Conservation (phyloP, 805 yeast species). For the Pichia insulana region DNA sequence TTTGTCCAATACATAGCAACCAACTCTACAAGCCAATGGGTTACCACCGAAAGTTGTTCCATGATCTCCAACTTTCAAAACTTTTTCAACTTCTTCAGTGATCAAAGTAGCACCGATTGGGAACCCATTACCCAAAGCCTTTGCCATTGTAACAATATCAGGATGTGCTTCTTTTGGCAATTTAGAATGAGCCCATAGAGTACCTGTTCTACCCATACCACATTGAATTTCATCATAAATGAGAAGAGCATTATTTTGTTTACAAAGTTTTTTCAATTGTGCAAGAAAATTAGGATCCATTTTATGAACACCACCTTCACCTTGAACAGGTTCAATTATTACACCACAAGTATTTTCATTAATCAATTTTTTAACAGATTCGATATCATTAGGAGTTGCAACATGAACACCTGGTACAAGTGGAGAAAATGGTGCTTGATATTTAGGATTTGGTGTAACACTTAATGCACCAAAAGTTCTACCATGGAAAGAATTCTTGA, state of each 20-base stretch:
- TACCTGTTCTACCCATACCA: conserved; percentile 90
- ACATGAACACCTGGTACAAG: conserved; percentile 80
- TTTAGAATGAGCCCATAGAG: conserved; percentile 83
- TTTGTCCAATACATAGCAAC: conserved; percentile 62
- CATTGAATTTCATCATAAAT: conserved; percentile 96
- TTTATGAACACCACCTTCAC: conserved; percentile 90
- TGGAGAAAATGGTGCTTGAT: conserved; percentile 86
- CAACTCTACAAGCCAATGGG: conserved; percentile 82
- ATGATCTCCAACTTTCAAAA: conserved; percentile 83
- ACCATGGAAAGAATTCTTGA: conserved; percentile 88
- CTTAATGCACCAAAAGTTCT: conserved; percentile 89
- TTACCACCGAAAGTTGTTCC: conserved; percentile 98
- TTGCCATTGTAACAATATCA: conserved; percentile 89
- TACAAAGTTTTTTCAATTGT: conserved; percentile 59
- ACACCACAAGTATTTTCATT: conserved; percentile 76
- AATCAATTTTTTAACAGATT: conserved; percentile 47
- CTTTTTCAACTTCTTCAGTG: conserved; percentile 65
- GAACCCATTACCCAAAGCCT: conserved; percentile 93
- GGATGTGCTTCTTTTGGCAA: conserved; percentile 81
- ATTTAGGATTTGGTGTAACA: conserved; percentile 88
- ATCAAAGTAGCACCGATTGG: conserved; percentile 94
- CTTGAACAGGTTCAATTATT: conserved; percentile 94
- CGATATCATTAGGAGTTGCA: conserved; percentile 54
- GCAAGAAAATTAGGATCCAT: conserved; percentile 55
- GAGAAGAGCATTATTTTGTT: conserved; percentile 59